Conservation (phyloP, 2,329 filamentous ascomycete species). For the Fusarium graminum region DNA sequence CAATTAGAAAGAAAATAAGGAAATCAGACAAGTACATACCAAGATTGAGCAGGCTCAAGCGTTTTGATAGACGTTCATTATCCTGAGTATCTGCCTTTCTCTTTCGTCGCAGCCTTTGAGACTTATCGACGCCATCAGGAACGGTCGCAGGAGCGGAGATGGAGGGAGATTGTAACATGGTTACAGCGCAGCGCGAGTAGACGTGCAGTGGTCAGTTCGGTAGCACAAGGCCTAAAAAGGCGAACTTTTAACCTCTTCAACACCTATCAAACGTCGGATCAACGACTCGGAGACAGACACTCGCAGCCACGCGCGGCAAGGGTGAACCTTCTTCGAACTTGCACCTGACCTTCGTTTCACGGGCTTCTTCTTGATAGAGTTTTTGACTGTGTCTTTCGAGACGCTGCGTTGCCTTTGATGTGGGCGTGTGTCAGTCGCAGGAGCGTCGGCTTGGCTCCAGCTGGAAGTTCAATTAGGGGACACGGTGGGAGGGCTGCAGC, state of each 20-base stretch:
- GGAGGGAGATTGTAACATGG: conserved; percentile 55
- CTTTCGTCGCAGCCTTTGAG: conserved; percentile 59
- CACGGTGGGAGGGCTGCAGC: conserved; percentile 40
- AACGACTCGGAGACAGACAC: conserved; percentile 30
- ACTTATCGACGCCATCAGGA: conserved; percentile 39
- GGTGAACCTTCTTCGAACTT: conserved; percentile 21
- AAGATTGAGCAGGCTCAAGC: conserved; percentile 83
- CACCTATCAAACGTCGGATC: conserved; percentile 32
- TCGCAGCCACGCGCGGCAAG: conserved; percentile 32
- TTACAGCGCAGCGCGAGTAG: conserved; percentile 27
- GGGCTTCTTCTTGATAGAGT: conserved; percentile 8
- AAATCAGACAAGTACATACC: conserved; percentile 64
- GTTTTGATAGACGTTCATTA: conserved; percentile 84
- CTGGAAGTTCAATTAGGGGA: not conserved
- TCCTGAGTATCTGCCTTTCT: conserved; percentile 71
- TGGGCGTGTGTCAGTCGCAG: conserved; percentile 44
- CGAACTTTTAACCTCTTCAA: conserved; percentile 40
- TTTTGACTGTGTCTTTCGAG: conserved; percentile 19
- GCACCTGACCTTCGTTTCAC: conserved; percentile 25
- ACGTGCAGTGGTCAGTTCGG: conserved; percentile 16
- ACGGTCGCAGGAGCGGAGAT: conserved; percentile 36
- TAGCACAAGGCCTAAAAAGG: conserved; percentile 32
- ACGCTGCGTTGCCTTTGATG: conserved; percentile 26
- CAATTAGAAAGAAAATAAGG: conserved; percentile 7
- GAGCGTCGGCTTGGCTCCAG: conserved; percentile 26